Conservation (phyloP, 78 protist genomes). For the Bigelowiella natans region DNA sequence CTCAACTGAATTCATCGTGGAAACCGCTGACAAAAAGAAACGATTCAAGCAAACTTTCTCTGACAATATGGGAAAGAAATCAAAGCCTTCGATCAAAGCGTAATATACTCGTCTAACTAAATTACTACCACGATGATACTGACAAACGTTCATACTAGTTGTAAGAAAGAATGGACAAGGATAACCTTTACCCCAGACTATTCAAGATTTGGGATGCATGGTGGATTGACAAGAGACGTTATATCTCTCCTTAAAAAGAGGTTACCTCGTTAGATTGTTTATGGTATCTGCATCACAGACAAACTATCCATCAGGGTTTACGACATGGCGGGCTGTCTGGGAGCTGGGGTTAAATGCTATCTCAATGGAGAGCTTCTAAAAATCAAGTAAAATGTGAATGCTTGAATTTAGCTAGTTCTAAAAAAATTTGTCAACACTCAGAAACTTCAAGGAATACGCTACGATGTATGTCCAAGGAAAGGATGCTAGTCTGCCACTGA, state of each 20-base stretch:
- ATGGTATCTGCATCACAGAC: background rate
- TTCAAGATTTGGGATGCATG: slow-evolving; percentile 6
- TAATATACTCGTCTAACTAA: background rate
- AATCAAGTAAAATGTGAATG: background rate
- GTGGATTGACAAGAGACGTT: background rate
- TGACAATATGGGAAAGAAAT: slow-evolving; percentile 52
- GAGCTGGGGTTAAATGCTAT: background rate
- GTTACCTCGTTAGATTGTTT: background rate
- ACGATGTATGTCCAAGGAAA: background rate
- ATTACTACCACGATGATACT: background rate
- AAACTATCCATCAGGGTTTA: slow-evolving; percentile 8
- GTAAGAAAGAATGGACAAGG: background rate
- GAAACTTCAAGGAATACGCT: slow-evolving; percentile 22
- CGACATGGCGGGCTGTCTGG: slow-evolving; percentile 35
- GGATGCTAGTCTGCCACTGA: background rate
- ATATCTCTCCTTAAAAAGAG: background rate
- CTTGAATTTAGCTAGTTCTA: background rate
- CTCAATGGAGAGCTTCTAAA: slow-evolving; percentile 19
- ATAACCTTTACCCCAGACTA: slow-evolving; percentile 34
- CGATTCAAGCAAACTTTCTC: slow-evolving; percentile 40
- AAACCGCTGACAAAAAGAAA: slow-evolving; percentile 32
- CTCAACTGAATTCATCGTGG: slow-evolving; percentile 53
- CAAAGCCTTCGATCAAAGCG: background rate
- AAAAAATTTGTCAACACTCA: background rate
- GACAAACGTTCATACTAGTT: no score